Evolutionary conservation across 2,329 filamentous ascomycete genomes (phyloP), one percentile per base, ranked within the genome.

Genomic region (Emmonsiellopsis sp.): DNA sequence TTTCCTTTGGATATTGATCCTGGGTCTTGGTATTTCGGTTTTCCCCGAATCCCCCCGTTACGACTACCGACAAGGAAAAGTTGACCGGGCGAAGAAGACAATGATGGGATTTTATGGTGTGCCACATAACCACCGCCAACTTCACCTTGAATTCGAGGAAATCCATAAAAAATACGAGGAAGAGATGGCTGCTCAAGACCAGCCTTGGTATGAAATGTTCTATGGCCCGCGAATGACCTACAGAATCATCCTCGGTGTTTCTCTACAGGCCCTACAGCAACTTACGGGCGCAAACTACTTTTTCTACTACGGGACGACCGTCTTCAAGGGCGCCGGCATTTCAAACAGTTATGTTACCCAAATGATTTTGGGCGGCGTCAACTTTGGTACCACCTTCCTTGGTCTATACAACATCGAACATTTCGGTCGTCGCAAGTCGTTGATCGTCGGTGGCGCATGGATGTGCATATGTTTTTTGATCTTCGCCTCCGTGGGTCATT

Each of bases 321-420:
- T 89, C 62, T 89, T 90, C 67, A 58, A 77, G 53, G 80, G 82
- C 5, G 82, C 85, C 4, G 85, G 84, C 55, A 76, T 89, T 46
- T 67, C 77, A 1, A 84, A 89, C 66, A 80, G 81, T 15, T 85
- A 84, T 61, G 72, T 81, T 54, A 85, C 81, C 0, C 82, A 85
- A 63, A 81, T 88, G 64, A 87, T 88, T 55, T 75, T 86, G 8
- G 76, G 76, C 52, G 81, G 80, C 26, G 83, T 89, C 62, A 89
- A 89, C 70, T 83, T 89, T 34, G 75, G 72, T 57, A 80, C 79
- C 65, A 87, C 85, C 13, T 79, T 87, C 54, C 79, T 78, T 46
- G 85, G 84, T 54, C 74, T 89, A 4, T 89, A 82, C 63, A 77
- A 88, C 34, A 84, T 88, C 1, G 84, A 88, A 66, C 80, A 79